A percentile compares a stretch with the other conserved stretches of the same genome.
phyloP scores from a whole-genome alignment of 176 grass and related monocot species.

The Poa annua region DNA sequence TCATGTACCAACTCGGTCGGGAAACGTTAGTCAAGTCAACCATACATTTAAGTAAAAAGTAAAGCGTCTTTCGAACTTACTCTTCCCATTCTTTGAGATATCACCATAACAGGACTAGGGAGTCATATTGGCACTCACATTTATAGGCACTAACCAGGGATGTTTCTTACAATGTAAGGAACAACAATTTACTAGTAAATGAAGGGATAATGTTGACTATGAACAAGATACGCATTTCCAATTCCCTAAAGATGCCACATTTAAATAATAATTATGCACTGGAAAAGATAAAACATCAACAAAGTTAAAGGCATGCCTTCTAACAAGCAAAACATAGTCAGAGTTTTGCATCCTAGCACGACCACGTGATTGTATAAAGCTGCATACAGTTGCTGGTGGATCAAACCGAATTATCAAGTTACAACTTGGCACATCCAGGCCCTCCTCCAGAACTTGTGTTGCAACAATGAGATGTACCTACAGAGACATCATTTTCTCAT shows the following conservation, averaged over 20 bases:
- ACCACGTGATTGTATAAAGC: constrained; percentile 92
- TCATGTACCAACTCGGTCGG: neutral
- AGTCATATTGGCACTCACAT: neutral
- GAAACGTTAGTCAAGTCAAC: constrained; percentile 9
- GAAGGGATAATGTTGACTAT: neutral
- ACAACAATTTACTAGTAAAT: neutral
- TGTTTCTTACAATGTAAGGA: constrained; percentile 2
- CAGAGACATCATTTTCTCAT: constrained; percentile 39
- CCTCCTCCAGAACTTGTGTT: constrained; percentile 82
- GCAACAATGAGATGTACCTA: constrained; percentile 86
- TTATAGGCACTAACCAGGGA: neutral
- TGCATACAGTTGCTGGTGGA: constrained; percentile 62
- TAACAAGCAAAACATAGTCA: constrained; percentile 72
- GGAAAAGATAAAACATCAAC: constrained; percentile 15
- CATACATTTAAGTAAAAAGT: neutral
- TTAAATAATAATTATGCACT: constrained; percentile 31
- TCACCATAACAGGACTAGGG: neutral
- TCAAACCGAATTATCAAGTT: constrained; percentile 89
- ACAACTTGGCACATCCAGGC: constrained; percentile 80
- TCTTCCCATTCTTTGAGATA: neutral
- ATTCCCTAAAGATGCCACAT: neutral
- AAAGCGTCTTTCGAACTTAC: neutral
- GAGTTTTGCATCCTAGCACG: constrained; percentile 76
- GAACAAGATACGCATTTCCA: constrained; percentile 3
- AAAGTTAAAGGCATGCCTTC: constrained; percentile 46